Conservation (phyloP, 768 basidiomycete genomes). For the Tephrocybe sp. region DNA sequence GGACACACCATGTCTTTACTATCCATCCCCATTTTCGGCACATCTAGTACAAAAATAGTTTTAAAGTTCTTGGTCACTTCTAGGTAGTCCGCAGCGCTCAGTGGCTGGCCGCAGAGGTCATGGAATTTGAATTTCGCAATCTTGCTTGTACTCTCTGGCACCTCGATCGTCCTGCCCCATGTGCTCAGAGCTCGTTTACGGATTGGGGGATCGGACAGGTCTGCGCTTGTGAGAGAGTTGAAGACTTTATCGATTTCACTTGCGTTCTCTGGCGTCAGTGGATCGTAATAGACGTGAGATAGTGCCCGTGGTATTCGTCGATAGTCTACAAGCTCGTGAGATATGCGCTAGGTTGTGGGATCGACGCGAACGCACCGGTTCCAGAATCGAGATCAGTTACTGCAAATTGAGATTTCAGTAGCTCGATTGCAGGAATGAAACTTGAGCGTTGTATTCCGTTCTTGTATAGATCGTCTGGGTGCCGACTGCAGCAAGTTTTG, state of each 20-base stretch:
- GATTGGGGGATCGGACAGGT: slow-evolving; percentile 57
- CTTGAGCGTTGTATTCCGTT: slow-evolving; percentile 96
- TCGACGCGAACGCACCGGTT: slow-evolving; percentile 58
- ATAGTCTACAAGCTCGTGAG: slow-evolving; percentile 62
- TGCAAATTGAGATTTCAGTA: slow-evolving; percentile 84
- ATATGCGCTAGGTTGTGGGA: slow-evolving; percentile 4
- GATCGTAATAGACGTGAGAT: slow-evolving; percentile 92
- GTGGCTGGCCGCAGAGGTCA: slow-evolving; percentile 83
- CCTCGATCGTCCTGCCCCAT: slow-evolving; percentile 85
- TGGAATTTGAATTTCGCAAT: slow-evolving; percentile 87
- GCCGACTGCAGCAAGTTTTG: slow-evolving; percentile 61
- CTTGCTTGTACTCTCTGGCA: slow-evolving; percentile 78
- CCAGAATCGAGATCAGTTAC: slow-evolving; percentile 95
- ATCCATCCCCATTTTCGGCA: slow-evolving; percentile 85
- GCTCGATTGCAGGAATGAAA: slow-evolving; percentile 92
- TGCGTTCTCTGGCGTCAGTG: slow-evolving; percentile 63
- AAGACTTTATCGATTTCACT: slow-evolving; percentile 86
- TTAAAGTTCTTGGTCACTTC: slow-evolving; percentile 88
- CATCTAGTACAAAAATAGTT: slow-evolving; percentile 84
- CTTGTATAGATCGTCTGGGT: slow-evolving; percentile 97
- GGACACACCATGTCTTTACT: slow-evolving; percentile 78
- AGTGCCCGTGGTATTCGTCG: slow-evolving; percentile 89
- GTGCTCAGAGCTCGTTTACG: slow-evolving; percentile 65
- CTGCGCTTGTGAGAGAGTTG: slow-evolving; percentile 56
- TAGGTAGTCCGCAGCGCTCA: slow-evolving; percentile 95